Evolutionary conservation across 108 stramenopile genomes (phyloP), one percentile per base, ranked within the genome.

Genomic region (Nitzschia sp.): DNA sequence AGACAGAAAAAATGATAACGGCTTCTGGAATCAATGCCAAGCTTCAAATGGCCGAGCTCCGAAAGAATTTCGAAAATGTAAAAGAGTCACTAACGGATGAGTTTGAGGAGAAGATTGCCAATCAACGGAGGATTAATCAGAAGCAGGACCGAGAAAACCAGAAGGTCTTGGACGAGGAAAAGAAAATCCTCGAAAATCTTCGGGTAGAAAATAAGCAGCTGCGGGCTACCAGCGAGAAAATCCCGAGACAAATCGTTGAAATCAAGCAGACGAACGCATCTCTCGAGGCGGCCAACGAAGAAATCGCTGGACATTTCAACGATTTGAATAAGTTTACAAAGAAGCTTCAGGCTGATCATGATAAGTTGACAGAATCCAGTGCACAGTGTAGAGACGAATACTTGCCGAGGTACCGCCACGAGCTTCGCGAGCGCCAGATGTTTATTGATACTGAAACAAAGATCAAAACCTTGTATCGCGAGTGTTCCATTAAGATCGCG

Each of bases 391-490:
- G 53, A 54, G 54, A 76, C 29, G 62, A 63, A 48, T 68, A 61
- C 33, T 34, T 76, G 38, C 75, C 75, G 17, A 24, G 62, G 0
- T 76, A 76, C 60, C 59, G 75, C 49, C 42, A 62, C 24, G 60
- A 76, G 42, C 46, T 76, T 13, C 36, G 61, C 15, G 60, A 63
- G 15, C 19, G 75, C 17, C 48, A 76, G 31, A 29, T 46, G 35
- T 13, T 38, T 46, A 6, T 68, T 21, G 54, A 76, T 0, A 33
- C 51, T 26, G 75, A 76, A 48, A 62, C 51, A 25, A 62, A 45
- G 8, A 57, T 63, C 35, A 76, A 68, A 26, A 42, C 45, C 11
- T 23, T 74, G 32, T 74, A 74, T 30, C 34, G 66, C 6, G 59
- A 67, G 25, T 60, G 58, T 30, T 21, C 53, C 13, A 53, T 67